phyloP scores from a whole-genome alignment of 768 basidiomycete genomes.

The Lactarius pseudohatsudake region DNA sequence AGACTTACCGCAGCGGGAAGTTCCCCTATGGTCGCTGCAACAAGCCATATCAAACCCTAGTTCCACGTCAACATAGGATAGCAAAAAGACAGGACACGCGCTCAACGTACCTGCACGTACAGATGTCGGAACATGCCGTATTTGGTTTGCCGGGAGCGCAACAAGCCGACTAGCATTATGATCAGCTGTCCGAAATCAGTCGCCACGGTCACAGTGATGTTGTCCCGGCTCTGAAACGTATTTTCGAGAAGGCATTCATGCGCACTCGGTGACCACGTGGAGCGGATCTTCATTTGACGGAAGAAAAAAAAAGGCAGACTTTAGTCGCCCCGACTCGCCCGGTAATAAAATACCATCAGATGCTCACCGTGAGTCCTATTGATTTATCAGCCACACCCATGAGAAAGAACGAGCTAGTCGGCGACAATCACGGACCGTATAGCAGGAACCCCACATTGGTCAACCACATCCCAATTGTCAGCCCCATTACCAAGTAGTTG shows the following conservation, averaged over 20 bases:
- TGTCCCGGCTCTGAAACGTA: not conserved
- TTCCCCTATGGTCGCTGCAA: conserved; percentile 2
- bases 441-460: conserved; percentile 17
- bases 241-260: not conserved
- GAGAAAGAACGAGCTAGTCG: not conserved
- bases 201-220: conserved; percentile 12
- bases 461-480: conserved; percentile 4
- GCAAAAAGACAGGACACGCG: not conserved
- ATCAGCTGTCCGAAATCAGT: conserved; percentile 13
- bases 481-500: not conserved
- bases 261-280: not conserved
- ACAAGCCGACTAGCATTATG: conserved; percentile 17
- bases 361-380: conserved; percentile 13
- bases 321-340: not conserved
- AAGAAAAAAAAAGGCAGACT: not conserved
- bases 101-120: conserved; percentile 13
- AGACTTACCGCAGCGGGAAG: conserved; percentile 12
- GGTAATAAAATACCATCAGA: not conserved
- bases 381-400: not conserved
- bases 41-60: conserved; percentile 21
- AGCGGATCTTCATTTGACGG: not conserved
- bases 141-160: not conserved
- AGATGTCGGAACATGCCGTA: not conserved
- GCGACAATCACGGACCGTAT: conserved; percentile 5
- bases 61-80: not conserved